These are phyloP conservation scores for Cytospora piceicola DNA, from an alignment of 2,329 filamentous ascomycete genomes.

Conservation along the genomic window DNA sequence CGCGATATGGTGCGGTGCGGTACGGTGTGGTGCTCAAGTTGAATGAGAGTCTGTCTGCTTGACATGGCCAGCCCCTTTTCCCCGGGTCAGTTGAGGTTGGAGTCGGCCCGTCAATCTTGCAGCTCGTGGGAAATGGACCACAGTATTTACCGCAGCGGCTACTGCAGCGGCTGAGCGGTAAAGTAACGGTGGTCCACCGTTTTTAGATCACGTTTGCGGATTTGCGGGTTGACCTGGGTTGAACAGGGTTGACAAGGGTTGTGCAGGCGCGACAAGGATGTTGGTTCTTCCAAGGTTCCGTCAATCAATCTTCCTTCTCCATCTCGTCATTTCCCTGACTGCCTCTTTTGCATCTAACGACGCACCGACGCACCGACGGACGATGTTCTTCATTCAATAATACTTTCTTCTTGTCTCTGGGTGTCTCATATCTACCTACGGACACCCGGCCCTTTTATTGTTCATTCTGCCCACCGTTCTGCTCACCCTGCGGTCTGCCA, in stretches of 20 bases:
- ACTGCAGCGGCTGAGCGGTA: not conserved
- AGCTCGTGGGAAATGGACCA: not conserved
- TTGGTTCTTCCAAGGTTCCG: not conserved
- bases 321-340: constrained; percentile 2
- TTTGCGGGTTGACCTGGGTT: not conserved
- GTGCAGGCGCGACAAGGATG: not conserved
- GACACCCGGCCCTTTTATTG: not conserved
- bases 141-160: not conserved
- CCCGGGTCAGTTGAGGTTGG: not conserved
- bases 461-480: not conserved
- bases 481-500: too few species aligned
- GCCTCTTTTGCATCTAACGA: not conserved
- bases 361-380: not conserved
- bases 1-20: too few species aligned
- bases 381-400: too few species aligned
- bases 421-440: not conserved
- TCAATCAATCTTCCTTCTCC: not conserved
- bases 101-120: not conserved
- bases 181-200: not conserved
- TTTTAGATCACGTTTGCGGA: not conserved
- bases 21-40: not conserved
- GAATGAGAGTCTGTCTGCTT: not conserved
- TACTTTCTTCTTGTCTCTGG: not conserved
- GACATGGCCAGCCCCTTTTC: not conserved
- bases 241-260: not conserved